Conservation (phyloP, 2,329 filamentous ascomycete genomes). For the Cercospora janseana region DNA sequence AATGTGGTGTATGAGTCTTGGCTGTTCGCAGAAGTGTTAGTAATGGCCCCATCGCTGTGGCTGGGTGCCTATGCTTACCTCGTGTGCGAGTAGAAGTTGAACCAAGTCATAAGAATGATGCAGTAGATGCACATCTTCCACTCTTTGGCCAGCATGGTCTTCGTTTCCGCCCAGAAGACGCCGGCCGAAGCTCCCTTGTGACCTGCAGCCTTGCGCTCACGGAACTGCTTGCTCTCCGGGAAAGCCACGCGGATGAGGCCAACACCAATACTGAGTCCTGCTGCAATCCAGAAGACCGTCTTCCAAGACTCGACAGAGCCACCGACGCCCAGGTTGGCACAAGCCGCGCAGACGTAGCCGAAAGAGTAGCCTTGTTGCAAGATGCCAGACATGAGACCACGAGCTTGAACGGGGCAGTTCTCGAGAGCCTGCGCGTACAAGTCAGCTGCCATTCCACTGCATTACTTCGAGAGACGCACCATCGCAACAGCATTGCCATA, state of each 20-base stretch:
- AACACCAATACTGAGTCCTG: slow-evolving; percentile 66
- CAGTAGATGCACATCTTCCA: slow-evolving; percentile 71
- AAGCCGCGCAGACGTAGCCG: slow-evolving; percentile 76
- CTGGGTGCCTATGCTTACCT: too few relatives aligned
- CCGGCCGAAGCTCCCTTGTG: slow-evolving; percentile 48
- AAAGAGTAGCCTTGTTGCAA: slow-evolving; percentile 68
- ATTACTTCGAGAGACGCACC: background rate
- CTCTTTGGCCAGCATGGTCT: slow-evolving; percentile 64
- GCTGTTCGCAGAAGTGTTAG: slow-evolving; percentile 38
- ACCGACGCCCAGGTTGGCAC: slow-evolving; percentile 71
- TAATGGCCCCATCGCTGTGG: too few relatives aligned
- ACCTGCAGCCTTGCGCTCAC: slow-evolving; percentile 63
- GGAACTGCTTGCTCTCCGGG: slow-evolving; percentile 73
- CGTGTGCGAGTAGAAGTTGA: slow-evolving; percentile 74
- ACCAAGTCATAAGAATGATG: slow-evolving; percentile 72
- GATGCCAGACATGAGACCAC: slow-evolving; percentile 79
- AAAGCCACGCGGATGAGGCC: slow-evolving; percentile 66
- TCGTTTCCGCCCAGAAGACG: slow-evolving; percentile 68
- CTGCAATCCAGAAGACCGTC: slow-evolving; percentile 62
- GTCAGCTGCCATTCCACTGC: background rate
- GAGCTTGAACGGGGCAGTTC: slow-evolving; percentile 65
- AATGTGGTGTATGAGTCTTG: slow-evolving; percentile 83
- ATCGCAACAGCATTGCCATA: slow-evolving; percentile 62
- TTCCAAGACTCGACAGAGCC: slow-evolving; percentile 66
- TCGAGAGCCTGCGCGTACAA: slow-evolving; percentile 54